These are phyloP conservation scores for Lojkania enalia DNA, from an alignment of 2,329 filamentous ascomycete genomes.

Conservation along the genomic window DNA sequence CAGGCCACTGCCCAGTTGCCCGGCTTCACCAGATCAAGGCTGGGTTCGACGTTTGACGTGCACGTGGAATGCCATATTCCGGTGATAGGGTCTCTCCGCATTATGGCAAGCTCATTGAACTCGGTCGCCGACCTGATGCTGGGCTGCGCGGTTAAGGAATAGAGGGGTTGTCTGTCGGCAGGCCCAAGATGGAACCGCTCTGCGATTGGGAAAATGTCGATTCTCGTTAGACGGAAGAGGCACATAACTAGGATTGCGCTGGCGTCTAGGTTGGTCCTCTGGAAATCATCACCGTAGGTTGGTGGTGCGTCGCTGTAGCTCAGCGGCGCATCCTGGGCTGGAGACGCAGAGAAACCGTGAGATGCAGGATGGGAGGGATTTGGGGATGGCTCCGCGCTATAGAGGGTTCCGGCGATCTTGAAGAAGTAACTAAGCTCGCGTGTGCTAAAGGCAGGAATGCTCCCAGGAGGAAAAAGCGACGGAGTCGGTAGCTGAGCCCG, in stretches of 20 bases:
- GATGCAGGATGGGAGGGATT: background rate
- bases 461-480: background rate
- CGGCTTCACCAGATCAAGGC: conserved; percentile 6
- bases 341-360: background rate
- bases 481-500: background rate
- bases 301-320: conserved; percentile 2
- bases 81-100: conserved; percentile 9
- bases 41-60: conserved; percentile 11
- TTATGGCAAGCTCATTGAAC: conserved; percentile 11
- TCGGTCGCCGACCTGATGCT: conserved; percentile 9
- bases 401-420: conserved; percentile 2
- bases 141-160: conserved; percentile 9
- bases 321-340: background rate
- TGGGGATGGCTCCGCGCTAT: background rate
- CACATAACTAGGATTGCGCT: conserved; percentile 8
- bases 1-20: conserved; percentile 10
- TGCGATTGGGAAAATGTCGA: conserved; percentile 13
- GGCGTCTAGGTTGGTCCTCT: background rate
- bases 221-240: conserved; percentile 13
- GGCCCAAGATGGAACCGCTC: conserved; percentile 15
- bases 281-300: conserved; percentile 7
- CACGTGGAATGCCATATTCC: conserved; percentile 6
- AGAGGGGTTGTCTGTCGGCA: conserved; percentile 13
- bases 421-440: conserved; percentile 9
- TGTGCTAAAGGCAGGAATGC: conserved; percentile 5